phyloP scores from a whole-genome alignment of 2,329 filamentous ascomycete genomes.

The Remersonia thermophila region DNA sequence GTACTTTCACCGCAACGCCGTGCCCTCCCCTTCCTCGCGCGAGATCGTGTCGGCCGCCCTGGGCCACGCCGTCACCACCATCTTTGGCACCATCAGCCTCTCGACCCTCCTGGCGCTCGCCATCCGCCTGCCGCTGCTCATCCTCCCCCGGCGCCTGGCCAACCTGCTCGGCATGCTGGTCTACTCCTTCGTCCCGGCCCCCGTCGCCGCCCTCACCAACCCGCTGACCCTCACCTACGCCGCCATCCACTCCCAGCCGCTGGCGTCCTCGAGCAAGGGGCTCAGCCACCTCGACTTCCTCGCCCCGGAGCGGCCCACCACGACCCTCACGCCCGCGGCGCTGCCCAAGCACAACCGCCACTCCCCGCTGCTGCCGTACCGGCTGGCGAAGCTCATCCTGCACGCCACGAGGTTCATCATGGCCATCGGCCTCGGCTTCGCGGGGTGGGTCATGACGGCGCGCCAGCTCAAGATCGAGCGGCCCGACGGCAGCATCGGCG shows the following conservation, averaged over 20 bases:
- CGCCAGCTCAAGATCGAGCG: conserved; percentile 55
- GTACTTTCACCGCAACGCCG: conserved; percentile 91
- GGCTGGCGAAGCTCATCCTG: conserved; percentile 79
- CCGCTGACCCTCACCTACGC: conserved; percentile 86
- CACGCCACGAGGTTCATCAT: conserved; percentile 87
- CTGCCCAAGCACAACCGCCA: conserved; percentile 19
- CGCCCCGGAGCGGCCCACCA: conserved; percentile 58
- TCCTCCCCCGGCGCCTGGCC: conserved; percentile 61
- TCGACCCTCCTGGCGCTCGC: conserved; percentile 71
- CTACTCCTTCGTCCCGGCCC: conserved; percentile 67
- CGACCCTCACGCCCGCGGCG: conserved; percentile 51
- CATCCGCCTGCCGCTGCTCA: conserved; percentile 70
- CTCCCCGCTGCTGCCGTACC: conserved; percentile 62
- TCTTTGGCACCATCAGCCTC: conserved; percentile 86
- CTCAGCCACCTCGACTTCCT: conserved; percentile 75
- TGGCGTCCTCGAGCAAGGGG: conserved; percentile 65
- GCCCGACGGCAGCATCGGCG: conserved; percentile 33
- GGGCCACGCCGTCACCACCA: conserved; percentile 66
- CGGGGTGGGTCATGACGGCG: conserved; percentile 91
- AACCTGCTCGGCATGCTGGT: conserved; percentile 51
- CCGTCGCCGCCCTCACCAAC: conserved; percentile 76
- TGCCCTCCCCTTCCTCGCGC: conserved; percentile 62
- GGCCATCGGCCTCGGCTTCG: conserved; percentile 79
- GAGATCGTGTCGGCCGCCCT: conserved; percentile 77
- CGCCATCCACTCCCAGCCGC: conserved; percentile 79